Conservation (phyloP, 2,329 filamentous ascomycete species). For the Intubia oerlemansii region DNA sequence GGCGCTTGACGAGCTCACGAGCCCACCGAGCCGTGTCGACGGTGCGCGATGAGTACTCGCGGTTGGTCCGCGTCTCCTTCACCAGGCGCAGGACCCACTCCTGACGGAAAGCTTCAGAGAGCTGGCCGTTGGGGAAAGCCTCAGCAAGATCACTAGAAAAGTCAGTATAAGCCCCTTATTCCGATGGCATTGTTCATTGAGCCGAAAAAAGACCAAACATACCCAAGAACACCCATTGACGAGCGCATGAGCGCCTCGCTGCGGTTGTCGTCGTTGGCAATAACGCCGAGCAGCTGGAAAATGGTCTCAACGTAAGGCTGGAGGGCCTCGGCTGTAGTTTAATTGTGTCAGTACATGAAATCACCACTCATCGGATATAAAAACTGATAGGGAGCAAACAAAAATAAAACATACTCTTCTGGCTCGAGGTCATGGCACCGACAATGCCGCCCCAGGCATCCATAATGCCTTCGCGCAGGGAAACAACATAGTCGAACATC, state of each 20-base stretch:
- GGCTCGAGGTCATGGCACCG: slow-evolving; percentile 70
- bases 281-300: slow-evolving; percentile 65
- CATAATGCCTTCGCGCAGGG: slow-evolving; percentile 91
- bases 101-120: slow-evolving; percentile 61
- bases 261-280: slow-evolving; percentile 66
- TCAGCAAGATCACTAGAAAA: slow-evolving; percentile 69
- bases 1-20: slow-evolving; percentile 90
- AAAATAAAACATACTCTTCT: slow-evolving; percentile 38
- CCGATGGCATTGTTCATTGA: no score
- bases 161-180: slow-evolving; percentile 5
- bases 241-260: slow-evolving; percentile 82
- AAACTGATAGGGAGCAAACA: background rate
- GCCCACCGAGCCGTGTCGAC: slow-evolving; percentile 94
- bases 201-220: slow-evolving; percentile 16
- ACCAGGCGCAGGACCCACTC: slow-evolving; percentile 83
- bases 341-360: slow-evolving; percentile 13
- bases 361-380: background rate
- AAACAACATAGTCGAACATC: slow-evolving; percentile 92
- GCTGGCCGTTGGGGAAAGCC: slow-evolving; percentile 77
- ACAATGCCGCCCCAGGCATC: slow-evolving; percentile 98
- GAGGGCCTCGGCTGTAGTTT: slow-evolving; percentile 38
- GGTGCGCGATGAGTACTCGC: slow-evolving; percentile 67
- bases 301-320: slow-evolving; percentile 65
- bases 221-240: slow-evolving; percentile 97
- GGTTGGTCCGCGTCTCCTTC: slow-evolving; percentile 76